Conservation (phyloP, 2,329 filamentous ascomycete genomes). For the Byssothecium circinans region DNA sequence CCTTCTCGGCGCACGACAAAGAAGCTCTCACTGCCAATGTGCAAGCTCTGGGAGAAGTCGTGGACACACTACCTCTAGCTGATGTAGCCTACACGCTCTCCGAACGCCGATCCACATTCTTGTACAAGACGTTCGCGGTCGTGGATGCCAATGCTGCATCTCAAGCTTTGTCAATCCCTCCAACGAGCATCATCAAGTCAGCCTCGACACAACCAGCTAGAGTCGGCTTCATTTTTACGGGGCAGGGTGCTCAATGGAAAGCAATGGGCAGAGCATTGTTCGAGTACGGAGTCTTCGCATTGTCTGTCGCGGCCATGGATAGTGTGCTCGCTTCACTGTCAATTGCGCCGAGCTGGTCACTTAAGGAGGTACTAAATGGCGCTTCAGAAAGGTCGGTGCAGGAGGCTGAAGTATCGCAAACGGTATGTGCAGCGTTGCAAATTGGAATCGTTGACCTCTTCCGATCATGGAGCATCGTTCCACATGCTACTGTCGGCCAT, state of each 20-base stretch:
- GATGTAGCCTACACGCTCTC: too few species aligned
- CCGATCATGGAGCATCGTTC: conserved; percentile 11
- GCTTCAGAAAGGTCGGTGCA: conserved; percentile 3
- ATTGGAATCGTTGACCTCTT: conserved; percentile 25
- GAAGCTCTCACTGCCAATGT: too few species aligned
- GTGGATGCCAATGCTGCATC: too few species aligned
- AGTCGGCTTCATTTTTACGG: conserved; percentile 34
- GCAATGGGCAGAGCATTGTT: conserved; percentile 26
- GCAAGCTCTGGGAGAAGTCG: too few species aligned
- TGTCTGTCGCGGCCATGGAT: conserved; percentile 9
- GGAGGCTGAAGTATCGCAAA: conserved; percentile 17
- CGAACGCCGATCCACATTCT: too few species aligned
- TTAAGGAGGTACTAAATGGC: conserved; percentile 1
- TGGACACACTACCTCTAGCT: too few species aligned
- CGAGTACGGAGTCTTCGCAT: conserved; percentile 8
- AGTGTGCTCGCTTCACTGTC: conserved; percentile 1
- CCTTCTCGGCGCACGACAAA: too few species aligned
- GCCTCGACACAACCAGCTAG: background rate
- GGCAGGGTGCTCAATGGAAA: conserved; percentile 33
- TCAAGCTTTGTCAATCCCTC: background rate
- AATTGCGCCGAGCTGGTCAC: background rate
- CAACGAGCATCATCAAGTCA: background rate
- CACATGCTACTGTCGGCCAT: conserved; percentile 18
- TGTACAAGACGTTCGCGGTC: too few species aligned
- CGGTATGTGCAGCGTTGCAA: conserved; percentile 26